phyloP scores from a whole-genome alignment of 805 yeast species.

The Nakazawaea molendinolei region DNA sequence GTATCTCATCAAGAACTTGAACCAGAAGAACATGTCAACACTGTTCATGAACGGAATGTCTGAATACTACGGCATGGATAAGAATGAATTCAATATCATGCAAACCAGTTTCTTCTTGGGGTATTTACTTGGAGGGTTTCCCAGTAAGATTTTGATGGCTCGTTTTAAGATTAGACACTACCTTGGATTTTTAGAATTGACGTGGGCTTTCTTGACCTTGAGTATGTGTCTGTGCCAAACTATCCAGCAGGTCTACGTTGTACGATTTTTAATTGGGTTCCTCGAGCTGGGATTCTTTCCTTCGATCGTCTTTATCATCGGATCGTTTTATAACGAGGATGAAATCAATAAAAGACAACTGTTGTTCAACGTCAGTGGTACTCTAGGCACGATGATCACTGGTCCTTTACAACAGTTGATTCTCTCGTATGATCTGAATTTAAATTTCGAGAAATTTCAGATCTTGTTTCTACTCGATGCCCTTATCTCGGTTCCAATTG shows the following conservation, averaged over 20 bases:
- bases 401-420: conserved; percentile 33
- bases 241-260: conserved; percentile 10
- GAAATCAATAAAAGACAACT: conserved; percentile 32
- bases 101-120: conserved; percentile 28
- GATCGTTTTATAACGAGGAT: conserved; percentile 27
- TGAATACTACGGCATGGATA: conserved; percentile 26
- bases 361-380: conserved; percentile 28
- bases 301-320: conserved; percentile 37
- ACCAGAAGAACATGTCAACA: conserved; percentile 25
- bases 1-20: conserved; percentile 28
- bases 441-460: conserved; percentile 30
- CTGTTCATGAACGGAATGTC: conserved; percentile 31
- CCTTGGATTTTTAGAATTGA: conserved; percentile 35
- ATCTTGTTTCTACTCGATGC: conserved; percentile 44
- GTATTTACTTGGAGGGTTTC: conserved; percentile 44
- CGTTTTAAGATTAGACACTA: conserved; percentile 36
- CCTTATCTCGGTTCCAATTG: conserved; percentile 29
- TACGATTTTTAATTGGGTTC: conserved; percentile 34
- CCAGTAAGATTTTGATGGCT: conserved; percentile 37
- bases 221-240: conserved; percentile 20
- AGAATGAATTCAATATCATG: conserved; percentile 5
- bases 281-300: conserved; percentile 45
- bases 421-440: conserved; percentile 18
- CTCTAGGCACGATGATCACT: conserved; percentile 28
- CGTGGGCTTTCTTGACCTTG: conserved; percentile 38